These are phyloP conservation scores for Suillus placidus DNA, from an alignment of 768 basidiomycete species.

Conservation along the genomic window DNA sequence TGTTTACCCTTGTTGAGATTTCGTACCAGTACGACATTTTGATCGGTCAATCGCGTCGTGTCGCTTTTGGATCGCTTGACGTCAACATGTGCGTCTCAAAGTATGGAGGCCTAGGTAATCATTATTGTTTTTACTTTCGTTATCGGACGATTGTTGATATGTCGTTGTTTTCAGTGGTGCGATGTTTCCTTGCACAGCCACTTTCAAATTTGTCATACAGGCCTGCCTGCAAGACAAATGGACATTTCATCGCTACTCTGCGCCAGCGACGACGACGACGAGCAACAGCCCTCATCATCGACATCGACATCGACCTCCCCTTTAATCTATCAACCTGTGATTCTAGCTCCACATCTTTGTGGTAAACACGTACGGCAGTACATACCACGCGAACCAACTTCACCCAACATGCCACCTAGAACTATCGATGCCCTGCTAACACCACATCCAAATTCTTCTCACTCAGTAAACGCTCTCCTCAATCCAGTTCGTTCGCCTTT, in stretches of 20 bases:
- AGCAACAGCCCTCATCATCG: constrained; percentile 6
- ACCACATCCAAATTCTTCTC: constrained; percentile 19
- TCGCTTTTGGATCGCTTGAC: too few relatives aligned
- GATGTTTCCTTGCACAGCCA: too few relatives aligned
- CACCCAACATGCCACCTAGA: constrained; percentile 6
- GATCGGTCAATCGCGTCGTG: too few relatives aligned
- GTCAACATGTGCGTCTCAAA: too few relatives aligned
- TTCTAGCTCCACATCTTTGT: constrained; percentile 38
- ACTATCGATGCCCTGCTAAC: constrained; percentile 23
- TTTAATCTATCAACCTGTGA: constrained; percentile 24
- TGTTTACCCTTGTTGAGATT: too few relatives aligned
- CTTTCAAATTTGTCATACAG: too few relatives aligned
- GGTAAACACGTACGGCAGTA: constrained; percentile 14
- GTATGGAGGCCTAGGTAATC: too few relatives aligned
- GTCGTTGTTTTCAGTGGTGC: too few relatives aligned
- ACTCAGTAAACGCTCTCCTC: constrained; percentile 15
- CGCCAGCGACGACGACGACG: constrained; percentile 37
- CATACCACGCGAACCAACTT: constrained; percentile 4
- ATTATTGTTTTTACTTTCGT: too few relatives aligned
- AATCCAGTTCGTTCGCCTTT: constrained; percentile 9
- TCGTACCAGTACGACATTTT: too few relatives aligned
- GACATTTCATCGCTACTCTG: constrained; percentile 79
- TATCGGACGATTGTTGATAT: too few relatives aligned
- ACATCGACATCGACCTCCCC: constrained; percentile 10
- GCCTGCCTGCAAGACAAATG: constrained; percentile 70